Percentiles rank a stretch among this genome's conserved stretches.
Conservation (phyloP, 164 flowering plant species). For the Warburgia ugandensis region DNA sequence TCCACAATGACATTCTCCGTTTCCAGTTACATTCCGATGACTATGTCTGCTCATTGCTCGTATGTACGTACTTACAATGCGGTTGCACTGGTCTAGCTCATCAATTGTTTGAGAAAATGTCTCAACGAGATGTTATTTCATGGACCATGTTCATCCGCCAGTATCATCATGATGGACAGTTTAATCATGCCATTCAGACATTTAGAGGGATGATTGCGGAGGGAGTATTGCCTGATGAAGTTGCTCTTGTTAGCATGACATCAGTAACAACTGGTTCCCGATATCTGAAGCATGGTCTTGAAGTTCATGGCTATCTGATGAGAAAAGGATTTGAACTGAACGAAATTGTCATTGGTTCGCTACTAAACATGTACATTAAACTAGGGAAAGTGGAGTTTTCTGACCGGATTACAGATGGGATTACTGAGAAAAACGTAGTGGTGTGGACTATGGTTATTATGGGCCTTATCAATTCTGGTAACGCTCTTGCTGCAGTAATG, state of each 20-base stretch:
- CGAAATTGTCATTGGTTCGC: conserved; percentile 1
- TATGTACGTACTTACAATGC: neutral
- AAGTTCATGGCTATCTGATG: conserved; percentile 6
- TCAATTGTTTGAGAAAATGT: conserved; percentile 35
- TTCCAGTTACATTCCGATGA: neutral
- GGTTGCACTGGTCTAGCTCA: conserved; percentile 16
- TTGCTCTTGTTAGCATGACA: conserved; percentile 31
- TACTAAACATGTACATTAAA: conserved; percentile 3
- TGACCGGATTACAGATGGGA: neutral
- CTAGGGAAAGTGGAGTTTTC: conserved; percentile 2
- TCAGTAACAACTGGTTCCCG: conserved; percentile 23
- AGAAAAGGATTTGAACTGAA: conserved; percentile 1
- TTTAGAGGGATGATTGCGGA: conserved; percentile 30
- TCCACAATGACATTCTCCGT: conserved; percentile 5
- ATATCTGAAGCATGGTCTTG: conserved; percentile 24
- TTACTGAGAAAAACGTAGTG: neutral
- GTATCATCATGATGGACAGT: conserved; percentile 22
- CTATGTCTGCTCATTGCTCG: neutral
- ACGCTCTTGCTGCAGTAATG: conserved; percentile 1
- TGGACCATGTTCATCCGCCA: conserved; percentile 51
- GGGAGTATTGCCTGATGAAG: conserved; percentile 27
- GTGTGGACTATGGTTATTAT: neutral
- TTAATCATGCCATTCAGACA: conserved; percentile 30
- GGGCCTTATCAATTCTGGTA: neutral
- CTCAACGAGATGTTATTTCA: conserved; percentile 25